Evolutionary conservation across 257 asterid species (phyloP), one percentile per base, ranked within the genome.

Genomic region (Jasminum sambac): DNA sequence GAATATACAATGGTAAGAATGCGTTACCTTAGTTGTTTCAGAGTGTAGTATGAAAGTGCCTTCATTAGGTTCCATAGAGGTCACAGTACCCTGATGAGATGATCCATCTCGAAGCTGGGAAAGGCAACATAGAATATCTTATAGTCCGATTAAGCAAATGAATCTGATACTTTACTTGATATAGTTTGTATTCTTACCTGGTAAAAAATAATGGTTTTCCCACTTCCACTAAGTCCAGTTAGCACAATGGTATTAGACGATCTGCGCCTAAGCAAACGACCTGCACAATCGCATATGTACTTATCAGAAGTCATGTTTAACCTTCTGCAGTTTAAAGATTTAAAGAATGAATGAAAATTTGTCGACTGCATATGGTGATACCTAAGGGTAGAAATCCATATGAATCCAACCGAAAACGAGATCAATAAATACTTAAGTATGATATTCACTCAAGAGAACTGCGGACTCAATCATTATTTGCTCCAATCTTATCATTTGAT

Each of bases 1-100:
- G 24, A 50, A 50, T 2, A 8, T 17, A 6, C 1, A 10, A 3
- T 11, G 3, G 67, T 23, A 50, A 50, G 55, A 50, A 17, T 17
- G 25, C 60, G 17, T 17, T 17, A 50, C 26, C 60, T 50, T 89
- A 61, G 74, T 75, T 37, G 55, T 74, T 77, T 94, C 95, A 24
- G 96, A 89, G 82, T 85, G 88, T 6, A 50, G 60, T 0, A 50
- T 7, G 14, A 19, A 50, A n/a, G 84, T 82, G 70, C 78, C 96
- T 76, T 83, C 90, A 68, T 90, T 90, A 43, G 96, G 96, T 70
- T 94, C 95, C 96, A 89, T 86, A 25, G 97, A 94, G 26, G 96
- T 94, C 75, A 94, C 96, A 63, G 95, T 86, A 74, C 96, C 96
- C 81, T 72, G 89, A 80, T 90, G 98, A 26, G 90, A 78, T 55